Conservation (phyloP, 2,329 filamentous ascomycete species). For the Zasmidium cellare region DNA sequence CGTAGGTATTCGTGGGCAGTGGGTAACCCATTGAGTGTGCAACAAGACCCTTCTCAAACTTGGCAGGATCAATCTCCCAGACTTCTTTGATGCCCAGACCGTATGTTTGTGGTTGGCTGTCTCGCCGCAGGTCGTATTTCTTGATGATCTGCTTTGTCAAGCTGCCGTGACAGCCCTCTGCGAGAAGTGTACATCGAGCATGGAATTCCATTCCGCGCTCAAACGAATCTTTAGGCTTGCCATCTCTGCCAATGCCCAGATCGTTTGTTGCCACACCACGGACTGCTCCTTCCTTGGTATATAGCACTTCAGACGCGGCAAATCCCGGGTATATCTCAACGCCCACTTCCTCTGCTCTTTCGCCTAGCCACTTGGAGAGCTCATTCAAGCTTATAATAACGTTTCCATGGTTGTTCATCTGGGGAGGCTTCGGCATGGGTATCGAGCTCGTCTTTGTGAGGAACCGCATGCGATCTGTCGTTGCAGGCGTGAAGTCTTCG, state of each 20-base stretch:
- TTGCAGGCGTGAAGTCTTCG: slow-evolving; percentile 81
- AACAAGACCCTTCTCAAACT: slow-evolving; percentile 83
- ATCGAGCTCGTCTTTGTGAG: slow-evolving; percentile 78
- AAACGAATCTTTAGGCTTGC: slow-evolving; percentile 84
- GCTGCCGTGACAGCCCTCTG: slow-evolving; percentile 93
- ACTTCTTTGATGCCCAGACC: slow-evolving; percentile 94
- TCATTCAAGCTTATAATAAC: slow-evolving; percentile 96
- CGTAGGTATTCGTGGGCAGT: slow-evolving; percentile 83
- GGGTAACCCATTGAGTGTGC: slow-evolving; percentile 93
- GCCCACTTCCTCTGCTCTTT: slow-evolving; percentile 92
- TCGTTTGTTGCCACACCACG: slow-evolving; percentile 96
- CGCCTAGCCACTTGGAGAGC: slow-evolving; percentile 91
- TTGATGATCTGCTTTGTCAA: slow-evolving; percentile 92
- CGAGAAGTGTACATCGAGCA: slow-evolving; percentile 85
- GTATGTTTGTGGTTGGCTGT: slow-evolving; percentile 94
- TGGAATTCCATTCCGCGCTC: slow-evolving; percentile 99
- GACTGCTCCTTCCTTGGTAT: slow-evolving; percentile 81
- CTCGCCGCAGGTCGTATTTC: slow-evolving; percentile 85
- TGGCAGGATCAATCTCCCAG: slow-evolving; percentile 92
- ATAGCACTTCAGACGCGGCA: slow-evolving; percentile 88
- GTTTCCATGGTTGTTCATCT: slow-evolving; percentile 98
- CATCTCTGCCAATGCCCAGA: slow-evolving; percentile 76
- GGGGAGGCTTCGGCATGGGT: slow-evolving; percentile 83
- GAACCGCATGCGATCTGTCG: slow-evolving; percentile 86
- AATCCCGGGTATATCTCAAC: slow-evolving; percentile 97